A percentile compares a stretch with the other conserved stretches of the same genome.
phyloP scores from a whole-genome alignment of 306 rosid genomes.

The Casuarina glauca region DNA sequence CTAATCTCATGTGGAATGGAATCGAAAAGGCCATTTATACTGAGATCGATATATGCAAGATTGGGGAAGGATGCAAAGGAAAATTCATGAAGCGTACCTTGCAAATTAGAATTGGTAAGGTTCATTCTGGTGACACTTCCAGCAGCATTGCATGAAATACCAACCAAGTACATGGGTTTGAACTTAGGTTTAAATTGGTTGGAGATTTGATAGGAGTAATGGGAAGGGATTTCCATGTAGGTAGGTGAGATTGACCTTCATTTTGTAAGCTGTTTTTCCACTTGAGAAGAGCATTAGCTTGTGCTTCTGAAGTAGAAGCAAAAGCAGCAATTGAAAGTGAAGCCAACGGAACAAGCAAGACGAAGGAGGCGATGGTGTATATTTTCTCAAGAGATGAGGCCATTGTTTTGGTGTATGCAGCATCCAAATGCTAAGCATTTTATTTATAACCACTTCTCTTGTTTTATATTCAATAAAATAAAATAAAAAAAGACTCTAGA shows the following conservation, averaged over 20 bases:
- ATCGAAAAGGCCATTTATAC: slow-evolving; percentile 17
- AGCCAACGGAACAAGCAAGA: slow-evolving; percentile 8
- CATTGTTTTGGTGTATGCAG: not conserved
- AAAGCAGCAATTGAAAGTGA: not conserved
- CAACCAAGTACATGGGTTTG: slow-evolving; percentile 36
- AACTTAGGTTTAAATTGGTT: slow-evolving; percentile 1
- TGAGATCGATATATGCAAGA: slow-evolving; percentile 29
- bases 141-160: slow-evolving; percentile 29
- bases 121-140: not conserved
- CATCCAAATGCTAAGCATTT: not conserved
- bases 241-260: not conserved
- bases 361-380: not conserved
- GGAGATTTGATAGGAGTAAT: not conserved
- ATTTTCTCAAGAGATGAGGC: not conserved
- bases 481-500: too few relatives aligned
- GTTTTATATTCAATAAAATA: too few relatives aligned
- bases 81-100: not conserved
- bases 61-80: slow-evolving; percentile 25
- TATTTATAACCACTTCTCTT: too few relatives aligned
- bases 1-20: slow-evolving; percentile 30
- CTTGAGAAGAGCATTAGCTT: slow-evolving; percentile 33
- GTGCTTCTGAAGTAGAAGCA: slow-evolving; percentile 11
- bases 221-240: slow-evolving; percentile 21
- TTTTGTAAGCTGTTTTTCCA: slow-evolving; percentile 35
- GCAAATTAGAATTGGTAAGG: too few relatives aligned